These are phyloP conservation scores for Candida hungchunana DNA, from an alignment of 805 yeast species.

Conservation along the genomic window DNA sequence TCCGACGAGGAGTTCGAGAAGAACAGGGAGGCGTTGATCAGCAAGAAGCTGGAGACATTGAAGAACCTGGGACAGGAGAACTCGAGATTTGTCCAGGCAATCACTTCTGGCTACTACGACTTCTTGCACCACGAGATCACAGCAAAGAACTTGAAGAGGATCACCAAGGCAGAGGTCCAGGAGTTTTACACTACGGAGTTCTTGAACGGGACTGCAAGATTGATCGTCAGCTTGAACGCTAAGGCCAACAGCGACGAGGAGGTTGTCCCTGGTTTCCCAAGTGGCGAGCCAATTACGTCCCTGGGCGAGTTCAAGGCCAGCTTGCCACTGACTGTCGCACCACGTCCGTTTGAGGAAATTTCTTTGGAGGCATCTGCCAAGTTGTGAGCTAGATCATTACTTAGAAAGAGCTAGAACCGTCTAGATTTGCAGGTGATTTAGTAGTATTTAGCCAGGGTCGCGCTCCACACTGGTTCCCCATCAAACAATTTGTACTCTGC, in stretches of 20 bases:
- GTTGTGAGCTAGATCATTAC: too few species aligned
- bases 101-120: slow-evolving; percentile 75
- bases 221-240: slow-evolving; percentile 63
- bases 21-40: slow-evolving; percentile 64
- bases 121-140: slow-evolving; percentile 55
- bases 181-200: slow-evolving; percentile 49
- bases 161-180: slow-evolving; percentile 55
- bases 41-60: slow-evolving; percentile 61
- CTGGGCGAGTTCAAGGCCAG: slow-evolving; percentile 53
- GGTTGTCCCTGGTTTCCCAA: slow-evolving; percentile 37
- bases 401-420: too few species aligned
- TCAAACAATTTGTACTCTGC: too few species aligned
- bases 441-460: too few species aligned
- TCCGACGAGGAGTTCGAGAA: slow-evolving; percentile 60
- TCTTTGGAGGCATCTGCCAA: slow-evolving; percentile 17
- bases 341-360: slow-evolving; percentile 44
- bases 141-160: slow-evolving; percentile 47
- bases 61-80: slow-evolving; percentile 81
- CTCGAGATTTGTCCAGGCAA: slow-evolving; percentile 56
- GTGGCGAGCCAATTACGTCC: slow-evolving; percentile 42
- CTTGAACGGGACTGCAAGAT: slow-evolving; percentile 34
- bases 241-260: slow-evolving; percentile 26
- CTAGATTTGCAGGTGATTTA: too few species aligned
- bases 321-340: slow-evolving; percentile 54
- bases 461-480: too few species aligned